Evolutionary conservation across 116 monocot genomes (phyloP), one percentile per base, ranked within the genome.

Genomic region (Posidonia oceanica): DNA sequence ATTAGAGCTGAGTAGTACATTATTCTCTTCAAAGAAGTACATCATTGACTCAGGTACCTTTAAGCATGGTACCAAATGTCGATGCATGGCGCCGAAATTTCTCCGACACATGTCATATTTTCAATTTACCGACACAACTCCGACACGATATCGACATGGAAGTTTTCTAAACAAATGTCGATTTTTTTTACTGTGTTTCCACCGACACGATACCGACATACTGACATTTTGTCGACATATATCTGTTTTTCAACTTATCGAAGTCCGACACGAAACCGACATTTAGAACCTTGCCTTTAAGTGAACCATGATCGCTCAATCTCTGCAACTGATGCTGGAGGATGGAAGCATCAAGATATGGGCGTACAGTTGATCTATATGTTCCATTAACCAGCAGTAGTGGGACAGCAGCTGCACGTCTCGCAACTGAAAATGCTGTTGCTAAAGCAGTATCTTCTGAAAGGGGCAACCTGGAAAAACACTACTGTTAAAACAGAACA

Each of bases 381-480:
- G 97, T 92, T 40, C 92, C 97, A 78, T 97, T 97, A 63, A 92
- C 92, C 58, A 97, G 76, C 69, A 97, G 64, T 68, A 91, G 82
- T 70, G 97, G 97, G 37, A 92, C 89, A 56, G 87, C 83, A 53
- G 92, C 97, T 79, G 97, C 89, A 68, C 92, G 86, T 21, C 97
- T 82, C 14, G 97, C 81, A 72, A 97, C 80, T 39, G 97, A 81
- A 67, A 97, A 97, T 38, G 97, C 97, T 87, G 92, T 97, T 56
- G 83, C 81, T 79, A 97, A 64, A 56, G 87, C 77, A 71, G 85
- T 70, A 74, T 91, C 87, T 40, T 97, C 97, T 48, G 86, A 87
- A 72, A 97, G 80, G 52, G 92, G 18, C 44, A 97, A 59, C 88
- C 96, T 95, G 72, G 23, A 78, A 69, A 69, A 5, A 11, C 14